phyloP scores from a whole-genome alignment of 352 stramenopile species.

The Thalassiosira livingstoniorum region DNA sequence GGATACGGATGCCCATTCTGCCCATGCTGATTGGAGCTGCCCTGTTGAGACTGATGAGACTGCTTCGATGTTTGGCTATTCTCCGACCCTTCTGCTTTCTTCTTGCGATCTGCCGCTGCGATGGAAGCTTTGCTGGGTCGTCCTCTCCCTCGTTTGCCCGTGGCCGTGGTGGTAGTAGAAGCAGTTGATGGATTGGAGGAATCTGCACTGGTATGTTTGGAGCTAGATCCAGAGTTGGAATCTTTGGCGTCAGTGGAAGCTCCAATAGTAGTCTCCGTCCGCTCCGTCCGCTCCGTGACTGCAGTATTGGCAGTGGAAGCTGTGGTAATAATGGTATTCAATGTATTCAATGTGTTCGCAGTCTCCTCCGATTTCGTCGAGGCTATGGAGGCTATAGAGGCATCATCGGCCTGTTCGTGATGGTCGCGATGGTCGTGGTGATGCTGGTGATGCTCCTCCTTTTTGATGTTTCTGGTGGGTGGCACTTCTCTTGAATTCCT shows the following conservation, averaged over 20 bases:
- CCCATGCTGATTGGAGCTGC: neutral
- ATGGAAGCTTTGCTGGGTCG: neutral
- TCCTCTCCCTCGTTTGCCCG: neutral
- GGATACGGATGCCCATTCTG: no score
- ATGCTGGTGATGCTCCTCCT: neutral
- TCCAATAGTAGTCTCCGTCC: neutral
- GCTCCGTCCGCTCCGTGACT: neutral
- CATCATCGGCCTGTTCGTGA: neutral
- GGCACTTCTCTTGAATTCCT: neutral
- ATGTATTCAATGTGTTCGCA: no score
- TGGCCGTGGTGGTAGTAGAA: neutral
- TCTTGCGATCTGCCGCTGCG: neutral
- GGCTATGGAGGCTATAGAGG: no score
- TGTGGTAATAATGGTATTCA: constrained; percentile 5
- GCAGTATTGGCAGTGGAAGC: neutral
- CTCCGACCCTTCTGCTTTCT: neutral
- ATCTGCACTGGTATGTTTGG: neutral
- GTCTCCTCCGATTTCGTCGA: no score
- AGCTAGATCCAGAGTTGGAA: neutral
- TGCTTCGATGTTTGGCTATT: neutral
- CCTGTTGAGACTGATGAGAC: neutral
- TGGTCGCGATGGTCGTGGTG: neutral
- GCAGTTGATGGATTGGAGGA: neutral
- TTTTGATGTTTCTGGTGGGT: neutral
- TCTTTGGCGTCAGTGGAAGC: neutral